Base-by-base conservation (phyloP, 2,329 filamentous ascomycete genomes). In the Fusarium sp. region DNA sequence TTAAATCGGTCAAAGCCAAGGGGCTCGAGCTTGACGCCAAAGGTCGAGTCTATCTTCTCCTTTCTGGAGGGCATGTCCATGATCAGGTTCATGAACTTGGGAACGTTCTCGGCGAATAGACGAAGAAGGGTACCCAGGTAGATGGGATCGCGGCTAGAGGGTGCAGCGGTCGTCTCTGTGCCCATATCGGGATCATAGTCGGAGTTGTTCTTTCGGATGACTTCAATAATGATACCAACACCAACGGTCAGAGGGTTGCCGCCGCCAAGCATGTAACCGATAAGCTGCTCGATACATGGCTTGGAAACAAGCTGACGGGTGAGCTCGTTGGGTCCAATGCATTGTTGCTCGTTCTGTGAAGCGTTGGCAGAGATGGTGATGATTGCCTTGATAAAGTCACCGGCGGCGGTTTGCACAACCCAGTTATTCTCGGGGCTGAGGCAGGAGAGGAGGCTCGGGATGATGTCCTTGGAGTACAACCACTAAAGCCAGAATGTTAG, bases 331-430 rank as follows among this genome's bases (percentile, higher is more conserved):
- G 96, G 96, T 6, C 96, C 96, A 79, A 99, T 98, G 77, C 97
- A 98, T n/a, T 95, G 96, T 79, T 98, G 95, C 78, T 99, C 96
- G 77, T 98, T 97, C 75, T 97, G 96, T 3, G 95, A 98, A 6
- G 96, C 96, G 78, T 99, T 99, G 67, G 96, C 96, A 3, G 96
- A 98, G 64, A 99, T 98, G 30, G 96, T 99, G 73, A 99, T 98
- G 78, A 99, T 98, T 44, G 96, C 96, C 81, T 99, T 99, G 76
- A 99, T 88, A 75, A 99, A 99, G 79, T 99, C 96, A 45, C 96
- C 96, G 2, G 96, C 96, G 0, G 96, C 97, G 0, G 96, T 98
- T 80, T 99, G 96, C 4, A 96, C 97, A 2, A 95, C 93, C 80
- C 94, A 93, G 70, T 91, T 92, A 78, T 97, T 91, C 67, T 97